A percentile compares a stretch with the other conserved stretches of the same genome.
Evolutionary conservation across 2,329 filamentous ascomycete species (phyloP).

Genomic region (Penicillium sp.): DNA sequence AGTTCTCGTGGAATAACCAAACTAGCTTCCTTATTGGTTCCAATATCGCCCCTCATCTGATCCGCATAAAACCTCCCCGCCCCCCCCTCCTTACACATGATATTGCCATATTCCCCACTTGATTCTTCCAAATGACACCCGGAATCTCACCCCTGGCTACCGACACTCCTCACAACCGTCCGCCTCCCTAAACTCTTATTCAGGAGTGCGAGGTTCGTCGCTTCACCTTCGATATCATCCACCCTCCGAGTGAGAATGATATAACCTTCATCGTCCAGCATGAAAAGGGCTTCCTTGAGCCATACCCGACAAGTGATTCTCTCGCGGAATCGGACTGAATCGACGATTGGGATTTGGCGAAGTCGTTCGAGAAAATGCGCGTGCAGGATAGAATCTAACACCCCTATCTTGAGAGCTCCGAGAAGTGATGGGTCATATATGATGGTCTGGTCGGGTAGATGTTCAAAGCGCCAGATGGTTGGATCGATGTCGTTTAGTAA

Average conservation of each 20-base stretch:
- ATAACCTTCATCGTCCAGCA: neutral
- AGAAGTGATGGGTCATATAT: neutral
- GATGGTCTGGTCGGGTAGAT: neutral
- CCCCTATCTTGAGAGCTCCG: neutral
- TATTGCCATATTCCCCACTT: neutral
- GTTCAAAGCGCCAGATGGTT: neutral
- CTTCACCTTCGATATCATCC: neutral
- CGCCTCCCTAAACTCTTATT: neutral
- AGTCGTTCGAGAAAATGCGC: neutral
- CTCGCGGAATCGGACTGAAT: neutral
- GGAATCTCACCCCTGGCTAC: neutral
- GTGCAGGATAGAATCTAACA: neutral
- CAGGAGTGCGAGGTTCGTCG: neutral
- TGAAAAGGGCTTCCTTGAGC: neutral
- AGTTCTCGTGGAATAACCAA: neutral
- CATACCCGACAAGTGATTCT: neutral
- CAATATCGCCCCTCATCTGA: neutral
- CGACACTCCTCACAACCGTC: neutral
- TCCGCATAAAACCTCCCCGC: neutral
- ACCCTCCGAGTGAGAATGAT: neutral
- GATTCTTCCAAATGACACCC: neutral
- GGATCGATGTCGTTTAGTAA: neutral
- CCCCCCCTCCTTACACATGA: neutral
- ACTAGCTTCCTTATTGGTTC: neutral
- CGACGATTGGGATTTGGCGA: neutral